Percentiles rank a stretch among this genome's conserved stretches.
Evolutionary conservation across 164 flowering plant species (phyloP).

Genomic region (Akebia trifoliata): DNA sequence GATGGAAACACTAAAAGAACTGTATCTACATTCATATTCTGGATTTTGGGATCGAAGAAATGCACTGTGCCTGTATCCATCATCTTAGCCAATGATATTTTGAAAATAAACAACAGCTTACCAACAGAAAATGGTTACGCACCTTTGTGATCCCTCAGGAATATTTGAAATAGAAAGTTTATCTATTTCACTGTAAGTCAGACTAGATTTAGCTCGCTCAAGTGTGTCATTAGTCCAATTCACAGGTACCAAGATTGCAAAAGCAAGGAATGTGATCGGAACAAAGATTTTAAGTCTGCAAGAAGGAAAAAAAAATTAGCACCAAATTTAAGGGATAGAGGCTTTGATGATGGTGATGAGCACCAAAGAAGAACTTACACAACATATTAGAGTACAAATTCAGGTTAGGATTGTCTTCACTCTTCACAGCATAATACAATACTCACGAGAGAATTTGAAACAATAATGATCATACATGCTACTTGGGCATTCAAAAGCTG

Average conservation of each 20-base stretch:
- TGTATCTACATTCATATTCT: too few species aligned
- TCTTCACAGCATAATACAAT: too few species aligned
- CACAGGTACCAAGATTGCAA: constrained; percentile 67
- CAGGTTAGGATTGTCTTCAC: too few species aligned
- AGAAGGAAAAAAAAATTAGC: constrained; percentile 3
- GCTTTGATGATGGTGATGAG: neutral
- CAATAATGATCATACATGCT: too few species aligned
- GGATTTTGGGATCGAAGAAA: too few species aligned
- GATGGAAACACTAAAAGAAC: too few species aligned
- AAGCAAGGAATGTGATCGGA: constrained; percentile 61
- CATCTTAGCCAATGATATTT: neutral
- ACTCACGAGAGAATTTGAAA: too few species aligned
- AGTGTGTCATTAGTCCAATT: constrained; percentile 64
- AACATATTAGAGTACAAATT: too few species aligned
- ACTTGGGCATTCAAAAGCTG: too few species aligned
- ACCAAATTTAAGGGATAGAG: neutral
- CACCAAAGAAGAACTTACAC: too few species aligned
- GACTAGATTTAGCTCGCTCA: constrained; percentile 30
- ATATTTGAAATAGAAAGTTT: constrained; percentile 79
- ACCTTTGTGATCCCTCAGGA: constrained; percentile 56
- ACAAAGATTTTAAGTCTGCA: constrained; percentile 79
- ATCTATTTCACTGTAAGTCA: constrained; percentile 50
- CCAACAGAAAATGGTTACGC: neutral
- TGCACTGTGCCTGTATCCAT: too few species aligned
- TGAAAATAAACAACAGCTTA: neutral